phyloP scores from a whole-genome alignment of 306 rosid species.

The Castanea mollissima region DNA sequence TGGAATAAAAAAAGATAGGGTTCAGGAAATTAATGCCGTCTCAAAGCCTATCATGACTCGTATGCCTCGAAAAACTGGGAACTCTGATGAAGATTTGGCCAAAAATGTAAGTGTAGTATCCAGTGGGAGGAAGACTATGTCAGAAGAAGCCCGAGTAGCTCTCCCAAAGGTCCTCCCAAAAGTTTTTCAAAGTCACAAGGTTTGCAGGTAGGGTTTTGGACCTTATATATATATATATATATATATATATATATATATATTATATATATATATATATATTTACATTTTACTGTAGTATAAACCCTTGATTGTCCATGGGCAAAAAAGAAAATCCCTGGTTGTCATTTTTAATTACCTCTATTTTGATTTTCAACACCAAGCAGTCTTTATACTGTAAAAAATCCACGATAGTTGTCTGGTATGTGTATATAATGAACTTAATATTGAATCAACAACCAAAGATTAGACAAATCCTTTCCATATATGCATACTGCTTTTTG shows the following conservation, averaged over 20 bases:
- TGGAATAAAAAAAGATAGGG: slow-evolving; percentile 27
- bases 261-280: neutral
- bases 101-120: slow-evolving; percentile 35
- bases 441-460: neutral
- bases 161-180: slow-evolving; percentile 65
- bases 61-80: slow-evolving; percentile 33
- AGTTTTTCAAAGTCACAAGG: slow-evolving; percentile 62
- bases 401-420: neutral
- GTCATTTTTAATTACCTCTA: neutral
- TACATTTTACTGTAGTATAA: neutral
- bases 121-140: slow-evolving; percentile 53
- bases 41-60: slow-evolving; percentile 30
- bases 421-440: neutral
- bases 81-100: slow-evolving; percentile 33
- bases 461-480: neutral
- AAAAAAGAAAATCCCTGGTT: neutral
- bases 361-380: neutral
- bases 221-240: neutral
- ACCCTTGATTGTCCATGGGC: neutral
- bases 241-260: neutral
- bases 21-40: slow-evolving; percentile 31
- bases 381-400: neutral
- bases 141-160: slow-evolving; percentile 76
- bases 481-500: neutral
- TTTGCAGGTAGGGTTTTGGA: slow-evolving; percentile 70